A percentile compares a stretch with the other conserved stretches of the same genome.
Evolutionary conservation across 164 flowering plant genomes (phyloP).

Genomic region (Aristolochia fimbriata): DNA sequence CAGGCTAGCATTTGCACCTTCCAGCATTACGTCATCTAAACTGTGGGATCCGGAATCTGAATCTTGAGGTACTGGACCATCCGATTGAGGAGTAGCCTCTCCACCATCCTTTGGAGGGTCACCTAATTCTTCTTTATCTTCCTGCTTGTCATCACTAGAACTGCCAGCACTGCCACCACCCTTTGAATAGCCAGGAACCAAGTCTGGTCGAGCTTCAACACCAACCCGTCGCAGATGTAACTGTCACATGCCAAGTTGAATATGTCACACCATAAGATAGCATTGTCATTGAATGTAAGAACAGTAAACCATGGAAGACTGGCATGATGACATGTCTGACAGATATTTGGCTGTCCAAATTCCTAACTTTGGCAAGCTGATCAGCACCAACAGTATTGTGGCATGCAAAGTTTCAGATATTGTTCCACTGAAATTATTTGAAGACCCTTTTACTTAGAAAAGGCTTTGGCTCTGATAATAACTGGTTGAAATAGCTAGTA

Average conservation of each 20-base stretch:
- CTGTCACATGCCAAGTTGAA: conserved; percentile 24
- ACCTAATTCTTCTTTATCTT: conserved; percentile 27
- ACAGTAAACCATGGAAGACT: not conserved
- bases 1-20: conserved; percentile 12
- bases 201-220: conserved; percentile 68
- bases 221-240: conserved; percentile 87
- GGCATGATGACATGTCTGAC: not conserved
- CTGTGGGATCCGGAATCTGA: conserved; percentile 30
- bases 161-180: conserved; percentile 35
- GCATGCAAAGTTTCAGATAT: not conserved
- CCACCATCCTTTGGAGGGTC: conserved; percentile 26
- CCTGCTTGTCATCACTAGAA: conserved; percentile 35
- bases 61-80: conserved; percentile 27
- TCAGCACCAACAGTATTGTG: not conserved
- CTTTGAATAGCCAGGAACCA: conserved; percentile 35
- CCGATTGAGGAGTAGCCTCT: conserved; percentile 22
- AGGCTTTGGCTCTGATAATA: not conserved
- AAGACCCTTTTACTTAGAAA: not conserved
- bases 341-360: not conserved
- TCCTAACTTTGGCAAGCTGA: not conserved
- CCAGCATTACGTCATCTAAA: conserved; percentile 22
- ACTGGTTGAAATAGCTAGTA: too few species aligned
- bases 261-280: not conserved
- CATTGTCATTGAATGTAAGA: not conserved
- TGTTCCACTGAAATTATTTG: not conserved